A percentile compares a stretch with the other conserved stretches of the same genome.
Conservation (phyloP, 2,329 filamentous ascomycete species). For the Phyllosticta citrichinensis region DNA sequence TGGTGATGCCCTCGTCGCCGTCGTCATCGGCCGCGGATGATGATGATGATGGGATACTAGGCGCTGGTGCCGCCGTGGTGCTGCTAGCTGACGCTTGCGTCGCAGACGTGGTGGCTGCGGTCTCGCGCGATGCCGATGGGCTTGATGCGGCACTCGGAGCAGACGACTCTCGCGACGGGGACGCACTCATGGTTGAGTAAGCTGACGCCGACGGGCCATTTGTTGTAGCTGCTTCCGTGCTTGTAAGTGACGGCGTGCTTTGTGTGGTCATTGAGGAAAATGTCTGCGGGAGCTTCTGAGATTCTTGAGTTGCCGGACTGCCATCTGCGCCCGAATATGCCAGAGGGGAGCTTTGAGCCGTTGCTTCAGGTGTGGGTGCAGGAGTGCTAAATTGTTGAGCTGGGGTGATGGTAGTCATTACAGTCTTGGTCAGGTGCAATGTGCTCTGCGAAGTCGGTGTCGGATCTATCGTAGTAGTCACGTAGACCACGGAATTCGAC, state of each 20-base stretch:
- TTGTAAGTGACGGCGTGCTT: background rate
- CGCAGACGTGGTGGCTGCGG: background rate
- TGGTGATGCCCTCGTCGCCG: slow-evolving; percentile 7
- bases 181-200: background rate
- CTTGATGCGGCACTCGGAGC: slow-evolving; percentile 6
- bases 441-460: background rate
- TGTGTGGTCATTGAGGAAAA: background rate
- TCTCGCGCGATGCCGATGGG: background rate
- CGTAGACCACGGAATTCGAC: background rate
- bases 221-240: background rate
- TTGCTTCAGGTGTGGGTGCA: background rate
- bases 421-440: background rate
- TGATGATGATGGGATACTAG: background rate
- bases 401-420: background rate
- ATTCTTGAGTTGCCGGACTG: background rate
- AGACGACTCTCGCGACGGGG: background rate
- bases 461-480: background rate
- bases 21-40: background rate
- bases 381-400: background rate
- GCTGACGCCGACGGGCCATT: background rate
- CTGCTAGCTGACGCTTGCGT: background rate
- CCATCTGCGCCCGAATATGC: background rate
- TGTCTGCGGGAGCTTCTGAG: background rate
- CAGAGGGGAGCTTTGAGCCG: background rate
- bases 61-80: background rate